phyloP scores from a whole-genome alignment of 192 early-diverging fungal genomes.

The Linnemannia schmuckeri region DNA sequence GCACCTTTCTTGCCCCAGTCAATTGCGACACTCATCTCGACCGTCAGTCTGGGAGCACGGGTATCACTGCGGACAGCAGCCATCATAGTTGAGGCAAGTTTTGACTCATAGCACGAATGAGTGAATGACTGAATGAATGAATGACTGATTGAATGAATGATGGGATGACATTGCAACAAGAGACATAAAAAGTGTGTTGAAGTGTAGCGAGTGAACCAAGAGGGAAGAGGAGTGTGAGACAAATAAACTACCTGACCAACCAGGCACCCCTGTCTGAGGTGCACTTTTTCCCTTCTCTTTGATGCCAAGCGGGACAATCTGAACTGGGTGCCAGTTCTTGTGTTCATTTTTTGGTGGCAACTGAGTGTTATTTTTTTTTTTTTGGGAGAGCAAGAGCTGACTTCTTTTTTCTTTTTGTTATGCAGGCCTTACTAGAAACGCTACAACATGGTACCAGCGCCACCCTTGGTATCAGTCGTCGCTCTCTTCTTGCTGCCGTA shows the following conservation, averaged over 20 bases:
- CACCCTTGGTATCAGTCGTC: conserved; percentile 66
- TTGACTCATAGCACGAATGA: not conserved
- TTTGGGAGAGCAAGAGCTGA: not conserved
- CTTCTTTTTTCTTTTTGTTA: not conserved
- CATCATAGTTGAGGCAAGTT: conserved; percentile 68
- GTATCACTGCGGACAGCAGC: conserved; percentile 72
- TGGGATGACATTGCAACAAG: not conserved
- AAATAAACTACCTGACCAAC: not conserved
- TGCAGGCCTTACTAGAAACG: conserved; percentile 66
- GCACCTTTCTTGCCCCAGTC: conserved; percentile 68
- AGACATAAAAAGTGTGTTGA: not conserved
- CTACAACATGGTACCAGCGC: conserved; percentile 72
- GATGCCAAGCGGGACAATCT: not conserved
- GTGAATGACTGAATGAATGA: not conserved
- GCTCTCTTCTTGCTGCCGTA: conserved; percentile 69
- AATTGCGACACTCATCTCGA: conserved; percentile 70
- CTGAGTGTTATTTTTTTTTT: not conserved
- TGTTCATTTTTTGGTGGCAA: conserved; percentile 3
- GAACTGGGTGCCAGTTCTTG: no score
- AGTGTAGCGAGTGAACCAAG: not conserved
- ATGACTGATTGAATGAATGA: not conserved
- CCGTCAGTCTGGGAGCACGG: conserved; percentile 70
- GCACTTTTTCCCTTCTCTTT: not conserved
- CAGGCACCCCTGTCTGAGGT: not conserved
- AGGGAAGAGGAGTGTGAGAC: not conserved